These are phyloP conservation scores for Gomphus bonarii DNA, from an alignment of 1,284 basidiomycete genomes.

Conservation along the genomic window DNA sequence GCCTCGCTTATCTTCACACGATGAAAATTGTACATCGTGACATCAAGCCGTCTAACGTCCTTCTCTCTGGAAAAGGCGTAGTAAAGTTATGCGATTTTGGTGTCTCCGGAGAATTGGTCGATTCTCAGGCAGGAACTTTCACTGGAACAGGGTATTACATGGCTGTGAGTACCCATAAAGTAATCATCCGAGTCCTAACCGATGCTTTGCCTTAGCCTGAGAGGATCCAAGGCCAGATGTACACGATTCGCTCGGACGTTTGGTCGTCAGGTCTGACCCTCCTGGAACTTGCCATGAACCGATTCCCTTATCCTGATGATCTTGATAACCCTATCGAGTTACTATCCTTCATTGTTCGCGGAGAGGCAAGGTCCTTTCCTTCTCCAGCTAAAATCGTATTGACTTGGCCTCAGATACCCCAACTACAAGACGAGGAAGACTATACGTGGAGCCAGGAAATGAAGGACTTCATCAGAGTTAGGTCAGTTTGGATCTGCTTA, in stretches of 20 bases:
- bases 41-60: conserved; percentile 95
- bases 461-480: conserved; percentile 86
- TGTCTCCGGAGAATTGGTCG: conserved; percentile 90
- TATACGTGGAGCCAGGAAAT: conserved; percentile 77
- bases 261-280: conserved; percentile 95
- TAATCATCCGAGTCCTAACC: conserved; percentile 9
- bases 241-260: conserved; percentile 94
- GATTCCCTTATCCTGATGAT: conserved; percentile 92
- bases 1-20: conserved; percentile 86
- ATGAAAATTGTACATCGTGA: conserved; percentile 93
- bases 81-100: conserved; percentile 96
- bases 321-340: conserved; percentile 82
- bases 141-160: conserved; percentile 97
- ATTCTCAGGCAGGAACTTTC: conserved; percentile 89
- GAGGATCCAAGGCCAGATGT: conserved; percentile 80
- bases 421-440: conserved; percentile 62
- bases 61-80: conserved; percentile 77
- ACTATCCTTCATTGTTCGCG: conserved; percentile 82
- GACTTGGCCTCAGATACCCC: conserved; percentile 56
- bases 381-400: conserved; percentile 9
- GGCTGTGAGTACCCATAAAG: conserved; percentile 59
- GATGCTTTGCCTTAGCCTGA: conserved; percentile 60
- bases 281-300: conserved; percentile 88
- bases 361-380: conserved; percentile 40
- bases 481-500: conserved; percentile 41